These are phyloP conservation scores for Eimeria necatrix DNA, from an alignment of 169 alveolate genomes.

Conservation along the genomic window DNA sequence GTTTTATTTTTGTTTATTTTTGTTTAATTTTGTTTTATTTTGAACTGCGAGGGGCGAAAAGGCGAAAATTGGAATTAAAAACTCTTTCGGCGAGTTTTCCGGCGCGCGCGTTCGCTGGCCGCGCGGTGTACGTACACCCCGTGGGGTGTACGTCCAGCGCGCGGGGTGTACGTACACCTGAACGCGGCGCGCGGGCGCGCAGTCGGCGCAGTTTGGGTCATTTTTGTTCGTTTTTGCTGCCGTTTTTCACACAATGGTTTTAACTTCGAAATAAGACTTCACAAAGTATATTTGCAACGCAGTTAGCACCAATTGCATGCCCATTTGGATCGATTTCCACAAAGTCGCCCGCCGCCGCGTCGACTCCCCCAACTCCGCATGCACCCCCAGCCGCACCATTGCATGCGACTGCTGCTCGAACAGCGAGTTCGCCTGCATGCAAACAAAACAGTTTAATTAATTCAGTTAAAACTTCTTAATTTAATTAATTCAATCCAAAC, in stretches of 20 bases:
- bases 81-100: too few relatives aligned
- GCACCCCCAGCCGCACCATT: conserved; percentile 62
- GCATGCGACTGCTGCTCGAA: conserved; percentile 77
- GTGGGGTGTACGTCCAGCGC: too few relatives aligned
- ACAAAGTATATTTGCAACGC: conserved; percentile 54
- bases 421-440: conserved; percentile 60
- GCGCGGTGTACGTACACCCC: too few relatives aligned
- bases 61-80: too few relatives aligned
- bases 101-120: too few relatives aligned
- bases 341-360: conserved; percentile 65
- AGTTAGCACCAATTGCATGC: conserved; percentile 39
- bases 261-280: conserved; percentile 71
- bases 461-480: not conserved
- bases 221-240: not conserved
- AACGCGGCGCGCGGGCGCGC: too few relatives aligned
- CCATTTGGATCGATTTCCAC: conserved; percentile 64
- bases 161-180: too few relatives aligned
- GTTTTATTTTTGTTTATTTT: too few relatives aligned
- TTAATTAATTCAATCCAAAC: not conserved
- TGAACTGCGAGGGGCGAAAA: too few relatives aligned
- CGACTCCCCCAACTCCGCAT: conserved; percentile 54
- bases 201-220: too few relatives aligned
- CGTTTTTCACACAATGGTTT: conserved; percentile 47
- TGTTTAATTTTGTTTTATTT: too few relatives aligned
- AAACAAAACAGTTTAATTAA: not conserved